Conservation (phyloP, 2,329 filamentous ascomycete species). For the Colletotrichum sp. region DNA sequence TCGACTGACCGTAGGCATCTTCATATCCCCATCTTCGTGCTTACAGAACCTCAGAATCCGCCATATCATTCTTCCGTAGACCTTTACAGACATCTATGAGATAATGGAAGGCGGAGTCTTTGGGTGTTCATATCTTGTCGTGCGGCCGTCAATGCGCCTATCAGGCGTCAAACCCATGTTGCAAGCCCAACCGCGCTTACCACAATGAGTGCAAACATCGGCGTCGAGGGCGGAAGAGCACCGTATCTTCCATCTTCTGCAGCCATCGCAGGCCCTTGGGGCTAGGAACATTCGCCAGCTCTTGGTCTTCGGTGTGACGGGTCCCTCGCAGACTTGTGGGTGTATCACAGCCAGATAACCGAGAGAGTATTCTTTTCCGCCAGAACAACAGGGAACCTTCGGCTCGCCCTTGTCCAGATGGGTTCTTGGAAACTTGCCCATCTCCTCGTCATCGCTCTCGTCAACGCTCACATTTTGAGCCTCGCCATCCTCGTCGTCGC, state of each 20-base stretch:
- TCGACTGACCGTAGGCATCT: neutral
- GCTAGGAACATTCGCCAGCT: neutral
- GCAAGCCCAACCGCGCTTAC: neutral
- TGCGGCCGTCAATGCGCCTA: neutral
- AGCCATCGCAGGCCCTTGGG: neutral
- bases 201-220: neutral
- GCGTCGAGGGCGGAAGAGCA: neutral
- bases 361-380: neutral
- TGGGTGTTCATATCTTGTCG: neutral
- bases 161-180: neutral
- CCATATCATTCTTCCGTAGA: neutral
- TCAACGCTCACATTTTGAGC: neutral
- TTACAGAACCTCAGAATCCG: neutral
- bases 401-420: neutral
- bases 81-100: neutral
- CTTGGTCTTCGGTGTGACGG: neutral
- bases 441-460: neutral
- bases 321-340: neutral
- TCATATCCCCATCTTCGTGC: neutral
- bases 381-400: neutral
- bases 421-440: neutral
- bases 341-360: neutral
- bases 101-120: neutral
- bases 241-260: neutral
- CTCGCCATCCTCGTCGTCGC: neutral